A percentile compares a stretch with the other conserved stretches of the same genome.
Evolutionary conservation across 148 eudicot genomes (phyloP).

Genomic region (Persicaria tinctoria): DNA sequence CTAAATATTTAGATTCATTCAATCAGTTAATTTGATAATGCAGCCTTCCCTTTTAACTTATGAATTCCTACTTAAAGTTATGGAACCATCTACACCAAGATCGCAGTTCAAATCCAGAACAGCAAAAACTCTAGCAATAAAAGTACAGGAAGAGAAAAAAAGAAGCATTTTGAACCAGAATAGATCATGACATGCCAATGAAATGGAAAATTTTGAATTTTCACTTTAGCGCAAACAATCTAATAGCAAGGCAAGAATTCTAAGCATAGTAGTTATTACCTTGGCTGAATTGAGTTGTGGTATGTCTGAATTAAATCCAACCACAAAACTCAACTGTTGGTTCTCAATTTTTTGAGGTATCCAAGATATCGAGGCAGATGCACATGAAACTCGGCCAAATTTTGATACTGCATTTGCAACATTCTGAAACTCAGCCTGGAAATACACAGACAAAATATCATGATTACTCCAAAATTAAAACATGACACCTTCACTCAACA

Average conservation of each 20-base stretch:
- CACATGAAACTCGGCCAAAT: constrained; percentile 54
- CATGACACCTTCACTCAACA: background rate
- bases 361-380: constrained; percentile 87
- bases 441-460: constrained; percentile 7
- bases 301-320: constrained; percentile 70
- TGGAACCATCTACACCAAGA: background rate
- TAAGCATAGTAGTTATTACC: constrained; percentile 26
- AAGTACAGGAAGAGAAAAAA: background rate
- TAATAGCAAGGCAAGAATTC: background rate
- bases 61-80: background rate
- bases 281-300: constrained; percentile 66
- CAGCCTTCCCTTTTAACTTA: background rate
- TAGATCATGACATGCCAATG: background rate
- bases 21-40: constrained; percentile 10
- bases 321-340: constrained; percentile 77
- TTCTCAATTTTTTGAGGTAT: constrained; percentile 59
- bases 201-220: background rate
- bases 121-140: background rate
- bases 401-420: constrained; percentile 72
- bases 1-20: constrained; percentile 21
- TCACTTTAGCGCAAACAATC: background rate
- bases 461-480: background rate
- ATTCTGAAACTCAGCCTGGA: constrained; percentile 92
- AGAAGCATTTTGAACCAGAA: background rate
- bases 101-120: background rate